Percentiles rank a stretch among this genome's conserved stretches.
Evolutionary conservation across 495 filamentous ascomycete species (phyloP).

Genomic region (Bathelium albidoporum): DNA sequence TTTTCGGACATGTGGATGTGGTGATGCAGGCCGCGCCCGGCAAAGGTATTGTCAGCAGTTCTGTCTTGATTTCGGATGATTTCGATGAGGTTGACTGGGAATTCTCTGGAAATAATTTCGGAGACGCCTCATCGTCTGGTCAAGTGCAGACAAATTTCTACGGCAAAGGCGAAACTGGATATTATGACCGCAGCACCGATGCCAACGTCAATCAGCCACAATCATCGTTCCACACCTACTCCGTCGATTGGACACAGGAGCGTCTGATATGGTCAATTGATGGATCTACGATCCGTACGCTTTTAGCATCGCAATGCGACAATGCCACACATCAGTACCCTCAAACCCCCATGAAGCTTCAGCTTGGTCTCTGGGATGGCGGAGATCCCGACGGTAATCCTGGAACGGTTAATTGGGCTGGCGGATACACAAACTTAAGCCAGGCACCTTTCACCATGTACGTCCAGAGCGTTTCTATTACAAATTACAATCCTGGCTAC

Average conservation of each 20-base stretch:
- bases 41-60: slow-evolving; percentile 70
- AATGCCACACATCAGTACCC: slow-evolving; percentile 52
- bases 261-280: slow-evolving; percentile 68
- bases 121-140: slow-evolving; percentile 31
- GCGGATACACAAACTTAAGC: slow-evolving; percentile 61
- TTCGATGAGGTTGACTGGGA: slow-evolving; percentile 91
- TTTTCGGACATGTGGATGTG: slow-evolving; percentile 64
- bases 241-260: slow-evolving; percentile 68
- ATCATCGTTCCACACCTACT: slow-evolving; percentile 66
- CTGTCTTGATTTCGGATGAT: slow-evolving; percentile 73
- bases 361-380: slow-evolving; percentile 78
- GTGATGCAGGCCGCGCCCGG: slow-evolving; percentile 63
- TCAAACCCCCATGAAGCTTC: slow-evolving; percentile 78
- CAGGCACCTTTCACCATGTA: slow-evolving; percentile 66
- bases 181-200: slow-evolving; percentile 52
- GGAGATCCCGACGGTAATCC: slow-evolving; percentile 47
- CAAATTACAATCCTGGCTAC: slow-evolving; percentile 57
- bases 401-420: slow-evolving; percentile 63
- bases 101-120: slow-evolving; percentile 46
- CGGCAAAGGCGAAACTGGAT: slow-evolving; percentile 64
- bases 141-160: slow-evolving; percentile 73
- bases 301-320: slow-evolving; percentile 44
- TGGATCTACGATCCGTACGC: slow-evolving; percentile 51
- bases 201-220: slow-evolving; percentile 44
- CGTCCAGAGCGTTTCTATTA: slow-evolving; percentile 53